Evolutionary conservation across 305 asterid species (phyloP).

Genomic region (Coffea humblotiana): DNA sequence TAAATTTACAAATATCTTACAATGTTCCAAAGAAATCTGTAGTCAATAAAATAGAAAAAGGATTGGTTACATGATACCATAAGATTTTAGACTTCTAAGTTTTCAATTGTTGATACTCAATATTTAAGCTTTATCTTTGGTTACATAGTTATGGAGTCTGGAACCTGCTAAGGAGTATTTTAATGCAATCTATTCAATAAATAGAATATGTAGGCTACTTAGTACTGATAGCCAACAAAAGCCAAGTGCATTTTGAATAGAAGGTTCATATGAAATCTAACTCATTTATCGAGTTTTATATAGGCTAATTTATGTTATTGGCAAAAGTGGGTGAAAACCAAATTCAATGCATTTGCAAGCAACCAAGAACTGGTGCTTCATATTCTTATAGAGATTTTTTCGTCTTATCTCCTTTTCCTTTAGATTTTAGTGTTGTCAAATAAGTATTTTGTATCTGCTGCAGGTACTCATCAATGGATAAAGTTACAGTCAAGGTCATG

Average conservation of each 20-base stretch:
- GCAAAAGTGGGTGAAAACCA: neutral
- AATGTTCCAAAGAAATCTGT: neutral
- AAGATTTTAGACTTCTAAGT: neutral
- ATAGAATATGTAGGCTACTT: neutral
- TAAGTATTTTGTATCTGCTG: conserved; percentile 14
- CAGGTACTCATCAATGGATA: conserved; percentile 99
- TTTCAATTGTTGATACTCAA: neutral
- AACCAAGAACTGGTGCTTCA: conserved; percentile 4
- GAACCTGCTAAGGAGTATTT: neutral
- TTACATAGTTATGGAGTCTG: neutral
- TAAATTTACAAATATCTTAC: conserved; percentile 18
- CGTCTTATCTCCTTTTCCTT: neutral
- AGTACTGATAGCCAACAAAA: neutral
- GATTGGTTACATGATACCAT: neutral
- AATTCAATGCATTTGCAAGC: neutral
- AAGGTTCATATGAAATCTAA: neutral
- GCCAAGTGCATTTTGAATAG: neutral
- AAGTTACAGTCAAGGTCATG: conserved; percentile 92
- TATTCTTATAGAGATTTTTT: neutral
- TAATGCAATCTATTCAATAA: neutral
- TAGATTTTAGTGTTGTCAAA: neutral
- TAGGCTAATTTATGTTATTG: neutral
- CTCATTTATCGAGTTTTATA: neutral
- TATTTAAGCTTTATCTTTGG: neutral
- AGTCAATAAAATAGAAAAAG: neutral